Evolutionary conservation across 2,329 filamentous ascomycete species (phyloP).

Genomic region (Cytospora leucostoma): DNA sequence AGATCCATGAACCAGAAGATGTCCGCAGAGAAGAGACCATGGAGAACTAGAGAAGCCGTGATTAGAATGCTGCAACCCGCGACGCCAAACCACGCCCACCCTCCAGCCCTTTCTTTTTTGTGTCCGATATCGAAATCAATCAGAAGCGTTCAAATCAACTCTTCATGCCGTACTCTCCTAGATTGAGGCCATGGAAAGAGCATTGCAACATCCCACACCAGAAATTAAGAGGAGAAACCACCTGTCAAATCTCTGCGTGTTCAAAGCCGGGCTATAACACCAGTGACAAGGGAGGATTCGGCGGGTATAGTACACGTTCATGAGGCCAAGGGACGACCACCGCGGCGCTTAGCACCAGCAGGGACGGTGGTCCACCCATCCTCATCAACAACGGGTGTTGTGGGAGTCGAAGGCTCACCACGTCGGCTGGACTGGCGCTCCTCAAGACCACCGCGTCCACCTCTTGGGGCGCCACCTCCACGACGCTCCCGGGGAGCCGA

Average conservation of each 20-base stretch:
- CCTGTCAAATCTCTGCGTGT: slow-evolving; percentile 1
- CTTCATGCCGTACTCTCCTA: slow-evolving; percentile 15
- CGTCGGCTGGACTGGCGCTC: slow-evolving; percentile 36
- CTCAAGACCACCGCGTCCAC: slow-evolving; percentile 38
- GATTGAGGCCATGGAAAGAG: slow-evolving; percentile 6
- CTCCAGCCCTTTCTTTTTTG: slow-evolving; percentile 20
- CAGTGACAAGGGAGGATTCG: slow-evolving; percentile 6
- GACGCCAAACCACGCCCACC: slow-evolving; percentile 27
- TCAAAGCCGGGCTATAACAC: slow-evolving; percentile 17
- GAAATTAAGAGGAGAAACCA: slow-evolving; percentile 10
- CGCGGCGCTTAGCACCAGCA: slow-evolving; percentile 41
- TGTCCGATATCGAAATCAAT: slow-evolving; percentile 19
- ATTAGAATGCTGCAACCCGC: slow-evolving; percentile 23
- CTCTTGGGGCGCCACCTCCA: slow-evolving; percentile 43
- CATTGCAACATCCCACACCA: slow-evolving; percentile 16
- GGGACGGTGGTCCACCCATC: slow-evolving; percentile 67
- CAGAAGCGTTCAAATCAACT: slow-evolving; percentile 20
- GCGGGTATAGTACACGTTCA: slow-evolving; percentile 25
- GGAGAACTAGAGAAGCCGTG: slow-evolving; percentile 14
- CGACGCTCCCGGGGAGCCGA: slow-evolving; percentile 45
- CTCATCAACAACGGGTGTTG: slow-evolving; percentile 50
- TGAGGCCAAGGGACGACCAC: slow-evolving; percentile 33
- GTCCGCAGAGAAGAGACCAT: slow-evolving; percentile 16
- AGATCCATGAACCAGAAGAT: slow-evolving; percentile 10
- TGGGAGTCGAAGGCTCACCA: slow-evolving; percentile 35